Evolutionary conservation across 2,329 filamentous ascomycete genomes (phyloP).

Genomic region (Lecanicillium sp.): DNA sequence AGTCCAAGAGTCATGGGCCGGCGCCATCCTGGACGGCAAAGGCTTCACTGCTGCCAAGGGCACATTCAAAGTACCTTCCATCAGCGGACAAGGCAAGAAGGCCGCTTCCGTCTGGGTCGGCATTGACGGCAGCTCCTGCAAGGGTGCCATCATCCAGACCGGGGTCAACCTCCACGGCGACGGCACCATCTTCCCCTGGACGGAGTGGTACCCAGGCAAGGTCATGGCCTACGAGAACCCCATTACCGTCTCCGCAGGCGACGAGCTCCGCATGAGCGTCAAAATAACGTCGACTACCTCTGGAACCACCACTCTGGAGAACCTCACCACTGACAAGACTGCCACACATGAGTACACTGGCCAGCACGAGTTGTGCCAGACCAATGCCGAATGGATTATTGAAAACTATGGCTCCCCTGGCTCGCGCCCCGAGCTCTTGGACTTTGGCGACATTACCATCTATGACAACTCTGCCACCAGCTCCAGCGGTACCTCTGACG

Average conservation of each 20-base stretch:
- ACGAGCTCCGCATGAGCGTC: conserved; percentile 16
- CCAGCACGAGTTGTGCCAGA: conserved; percentile 35
- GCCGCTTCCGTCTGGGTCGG: conserved; percentile 30
- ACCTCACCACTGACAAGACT: conserved; percentile 39
- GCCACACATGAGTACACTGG: conserved; percentile 40
- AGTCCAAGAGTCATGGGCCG: no score
- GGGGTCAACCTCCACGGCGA: conserved; percentile 30
- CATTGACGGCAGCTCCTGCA: conserved; percentile 30
- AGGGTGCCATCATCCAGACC: conserved; percentile 29
- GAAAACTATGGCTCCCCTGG: conserved; percentile 22
- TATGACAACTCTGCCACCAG: conserved; percentile 1
- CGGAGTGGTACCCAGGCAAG: conserved; percentile 32
- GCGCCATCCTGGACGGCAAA: no score
- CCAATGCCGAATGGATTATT: conserved; percentile 54
- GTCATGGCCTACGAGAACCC: conserved; percentile 24
- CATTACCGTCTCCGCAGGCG: conserved; percentile 14
- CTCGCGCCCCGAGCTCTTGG: conserved; percentile 13
- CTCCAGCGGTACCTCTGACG: conserved; percentile 18
- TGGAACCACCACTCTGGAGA: conserved; percentile 23
- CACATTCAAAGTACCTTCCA: no score
- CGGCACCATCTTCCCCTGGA: conserved; percentile 28
- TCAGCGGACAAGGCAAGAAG: no score
- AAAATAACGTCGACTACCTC: conserved; percentile 13
- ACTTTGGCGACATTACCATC: conserved; percentile 10
- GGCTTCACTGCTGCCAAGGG: no score